These are phyloP conservation scores for Leccinellum rugosiceps DNA, from an alignment of 768 basidiomycete species.

Conservation along the genomic window DNA sequence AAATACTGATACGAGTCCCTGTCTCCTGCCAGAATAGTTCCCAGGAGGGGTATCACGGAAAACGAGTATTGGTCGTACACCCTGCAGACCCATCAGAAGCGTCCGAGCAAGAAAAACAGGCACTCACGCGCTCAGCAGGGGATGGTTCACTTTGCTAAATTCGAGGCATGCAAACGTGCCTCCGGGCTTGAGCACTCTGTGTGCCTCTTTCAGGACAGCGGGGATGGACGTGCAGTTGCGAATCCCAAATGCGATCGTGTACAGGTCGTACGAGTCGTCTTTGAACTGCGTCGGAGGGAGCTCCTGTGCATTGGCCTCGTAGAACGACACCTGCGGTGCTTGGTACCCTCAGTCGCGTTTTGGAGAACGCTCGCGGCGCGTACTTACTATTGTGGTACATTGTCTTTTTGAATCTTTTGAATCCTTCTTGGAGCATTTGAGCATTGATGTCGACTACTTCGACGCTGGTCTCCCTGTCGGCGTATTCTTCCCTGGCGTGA, in stretches of 20 bases:
- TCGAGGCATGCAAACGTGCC: constrained; percentile 95
- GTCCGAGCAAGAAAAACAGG: not conserved
- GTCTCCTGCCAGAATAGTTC: constrained; percentile 96
- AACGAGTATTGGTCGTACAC: constrained; percentile 96
- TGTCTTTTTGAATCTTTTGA: constrained; percentile 88
- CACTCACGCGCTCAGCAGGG: constrained; percentile 79
- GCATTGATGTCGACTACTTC: constrained; percentile 92
- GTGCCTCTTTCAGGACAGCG: constrained; percentile 81
- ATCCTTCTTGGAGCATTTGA: constrained; percentile 93
- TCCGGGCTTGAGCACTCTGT: constrained; percentile 94
- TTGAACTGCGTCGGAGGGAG: constrained; percentile 65
- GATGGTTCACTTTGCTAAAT: constrained; percentile 90
- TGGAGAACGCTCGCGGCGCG: not conserved
- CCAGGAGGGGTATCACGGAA: constrained; percentile 88
- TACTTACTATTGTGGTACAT: constrained; percentile 95
- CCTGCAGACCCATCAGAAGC: constrained; percentile 40
- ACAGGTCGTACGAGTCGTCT: constrained; percentile 86
- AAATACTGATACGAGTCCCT: constrained; percentile 95
- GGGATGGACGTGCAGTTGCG: constrained; percentile 94
- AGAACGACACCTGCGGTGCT: constrained; percentile 93
- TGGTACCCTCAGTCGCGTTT: constrained; percentile 4
- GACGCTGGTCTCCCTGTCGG: constrained; percentile 85
- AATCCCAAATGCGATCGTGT: constrained; percentile 98
- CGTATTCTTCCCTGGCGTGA: constrained; percentile 82
- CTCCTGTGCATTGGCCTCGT: constrained; percentile 88